These are phyloP conservation scores for Phaffia australis DNA, from an alignment of 768 basidiomycete species.

Conservation along the genomic window DNA sequence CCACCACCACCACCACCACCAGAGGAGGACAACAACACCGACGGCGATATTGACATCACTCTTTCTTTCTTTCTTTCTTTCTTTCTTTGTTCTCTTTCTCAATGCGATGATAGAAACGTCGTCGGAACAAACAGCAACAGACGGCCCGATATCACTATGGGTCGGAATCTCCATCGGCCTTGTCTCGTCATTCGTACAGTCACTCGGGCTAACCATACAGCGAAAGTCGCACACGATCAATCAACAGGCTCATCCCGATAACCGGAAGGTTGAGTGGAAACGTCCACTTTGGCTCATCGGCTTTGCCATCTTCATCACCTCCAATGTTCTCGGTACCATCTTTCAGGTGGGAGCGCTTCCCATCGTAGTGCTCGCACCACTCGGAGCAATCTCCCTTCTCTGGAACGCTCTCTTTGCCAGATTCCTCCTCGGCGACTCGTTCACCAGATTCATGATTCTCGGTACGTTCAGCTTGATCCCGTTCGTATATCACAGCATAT, in stretches of 20 bases:
- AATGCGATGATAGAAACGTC: too few relatives aligned
- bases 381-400: constrained; percentile 72
- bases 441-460: constrained; percentile 72
- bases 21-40: too few relatives aligned
- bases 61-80: too few relatives aligned
- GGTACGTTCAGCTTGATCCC: constrained; percentile 39
- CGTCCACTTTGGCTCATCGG: constrained; percentile 85
- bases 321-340: constrained; percentile 75
- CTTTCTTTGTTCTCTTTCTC: too few relatives aligned
- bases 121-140: too few relatives aligned
- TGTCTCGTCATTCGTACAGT: constrained; percentile 76
- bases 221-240: constrained; percentile 85
- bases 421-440: constrained; percentile 69
- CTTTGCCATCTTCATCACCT: constrained; percentile 49
- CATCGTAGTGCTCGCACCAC: constrained; percentile 84
- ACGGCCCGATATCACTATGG: too few relatives aligned
- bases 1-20: too few relatives aligned
- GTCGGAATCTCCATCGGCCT: constrained; percentile 50
- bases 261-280: constrained; percentile 59
- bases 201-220: constrained; percentile 80
- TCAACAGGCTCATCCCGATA: constrained; percentile 54
- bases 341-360: constrained; percentile 90
- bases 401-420: constrained; percentile 91
- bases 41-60: too few relatives aligned
- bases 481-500: neutral